These are phyloP conservation scores for Pseudozyma sp. DNA, from an alignment of 1,284 basidiomycete genomes.

Conservation along the genomic window DNA sequence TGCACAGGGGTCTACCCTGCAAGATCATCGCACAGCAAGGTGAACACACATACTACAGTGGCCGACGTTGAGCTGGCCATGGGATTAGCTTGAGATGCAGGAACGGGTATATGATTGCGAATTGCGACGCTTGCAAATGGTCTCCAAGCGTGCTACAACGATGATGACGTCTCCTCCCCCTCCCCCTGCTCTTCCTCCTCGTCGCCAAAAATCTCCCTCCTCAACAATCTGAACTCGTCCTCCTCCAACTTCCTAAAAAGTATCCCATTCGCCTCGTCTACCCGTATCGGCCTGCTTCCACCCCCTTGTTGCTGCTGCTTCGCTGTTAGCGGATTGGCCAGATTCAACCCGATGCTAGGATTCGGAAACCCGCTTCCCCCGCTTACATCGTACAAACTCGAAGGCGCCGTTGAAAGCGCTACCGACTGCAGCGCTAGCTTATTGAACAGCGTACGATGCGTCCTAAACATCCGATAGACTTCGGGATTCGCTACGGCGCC, in stretches of 20 bases:
- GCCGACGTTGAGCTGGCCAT: too few relatives aligned
- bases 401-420: conserved; percentile 42
- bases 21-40: too few relatives aligned
- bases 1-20: too few relatives aligned
- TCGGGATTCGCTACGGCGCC: conserved; percentile 44
- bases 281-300: conserved; percentile 1
- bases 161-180: not conserved
- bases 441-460: conserved; percentile 45
- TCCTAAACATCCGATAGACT: conserved; percentile 47
- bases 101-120: not conserved
- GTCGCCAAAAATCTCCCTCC: conserved; percentile 40
- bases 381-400: conserved; percentile 49
- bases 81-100: not conserved
- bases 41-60: too few relatives aligned
- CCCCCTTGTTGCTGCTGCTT: not conserved
- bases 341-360: conserved; percentile 33
- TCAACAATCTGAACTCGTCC: conserved; percentile 14
- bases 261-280: conserved; percentile 43
- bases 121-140: not conserved
- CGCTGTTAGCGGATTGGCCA: conserved; percentile 5
- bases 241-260: conserved; percentile 33
- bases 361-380: conserved; percentile 50
- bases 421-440: conserved; percentile 57
- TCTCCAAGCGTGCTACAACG: not conserved
- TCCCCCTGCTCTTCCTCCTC: conserved; percentile 5